Conservation (phyloP, 2,329 filamentous ascomycete species). For the Penicillium brasilianum region DNA sequence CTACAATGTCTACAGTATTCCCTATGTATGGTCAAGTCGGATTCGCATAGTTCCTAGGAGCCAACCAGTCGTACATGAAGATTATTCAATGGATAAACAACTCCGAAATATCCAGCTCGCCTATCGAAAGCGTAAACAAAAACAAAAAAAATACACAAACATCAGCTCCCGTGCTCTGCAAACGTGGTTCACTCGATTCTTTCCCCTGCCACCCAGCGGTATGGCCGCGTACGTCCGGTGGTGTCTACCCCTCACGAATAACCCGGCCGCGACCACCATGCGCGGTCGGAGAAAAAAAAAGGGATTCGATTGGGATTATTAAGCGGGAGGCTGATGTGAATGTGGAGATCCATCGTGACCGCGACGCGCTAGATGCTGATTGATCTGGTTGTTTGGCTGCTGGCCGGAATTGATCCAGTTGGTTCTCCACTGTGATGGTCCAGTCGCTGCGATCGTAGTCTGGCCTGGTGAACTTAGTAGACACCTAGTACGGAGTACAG, state of each 20-base stretch:
- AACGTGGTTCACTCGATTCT: conserved; percentile 19
- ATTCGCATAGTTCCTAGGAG: not conserved
- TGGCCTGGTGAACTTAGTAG: not conserved
- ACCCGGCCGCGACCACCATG: not conserved
- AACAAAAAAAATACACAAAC: conserved; percentile 12
- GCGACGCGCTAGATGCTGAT: not conserved
- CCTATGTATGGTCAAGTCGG: not conserved
- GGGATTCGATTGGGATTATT: not conserved
- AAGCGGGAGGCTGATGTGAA: not conserved
- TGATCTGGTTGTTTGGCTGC: conserved; percentile 3
- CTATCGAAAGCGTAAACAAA: not conserved
- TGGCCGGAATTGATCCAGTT: not conserved
- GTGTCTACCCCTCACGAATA: not conserved
- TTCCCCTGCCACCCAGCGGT: conserved; percentile 11
- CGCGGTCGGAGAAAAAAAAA: not conserved
- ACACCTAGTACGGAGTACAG: not conserved
- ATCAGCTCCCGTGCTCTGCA: conserved; percentile 16
- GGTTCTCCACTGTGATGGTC: not conserved
- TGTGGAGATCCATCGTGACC: not conserved
- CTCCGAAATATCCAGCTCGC: not conserved
- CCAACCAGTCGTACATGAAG: not conserved
- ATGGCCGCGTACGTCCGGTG: conserved; percentile 7
- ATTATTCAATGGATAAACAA: not conserved
- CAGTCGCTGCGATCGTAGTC: not conserved
- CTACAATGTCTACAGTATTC: not conserved